phyloP scores from a whole-genome alignment of 257 asterid species.

The Nicotiana tomentosiformis region DNA sequence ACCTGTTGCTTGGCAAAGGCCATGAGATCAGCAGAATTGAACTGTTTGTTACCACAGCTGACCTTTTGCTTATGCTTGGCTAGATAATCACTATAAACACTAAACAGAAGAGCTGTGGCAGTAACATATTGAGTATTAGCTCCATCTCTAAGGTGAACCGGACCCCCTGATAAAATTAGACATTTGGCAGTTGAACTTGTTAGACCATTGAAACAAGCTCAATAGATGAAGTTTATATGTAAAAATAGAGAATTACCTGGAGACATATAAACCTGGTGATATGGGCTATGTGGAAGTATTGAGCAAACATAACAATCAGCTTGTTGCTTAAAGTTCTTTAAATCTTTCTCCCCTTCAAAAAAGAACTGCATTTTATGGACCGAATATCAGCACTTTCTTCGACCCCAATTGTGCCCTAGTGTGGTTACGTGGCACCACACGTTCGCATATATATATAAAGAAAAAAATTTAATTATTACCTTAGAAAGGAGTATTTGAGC shows the following conservation, averaged over 20 bases:
- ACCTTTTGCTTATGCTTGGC: constrained; percentile 36
- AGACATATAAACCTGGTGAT: constrained; percentile 47
- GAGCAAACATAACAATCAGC: constrained; percentile 65
- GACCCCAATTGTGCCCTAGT: background rate
- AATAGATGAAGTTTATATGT: background rate
- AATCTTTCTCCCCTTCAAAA: constrained; percentile 46
- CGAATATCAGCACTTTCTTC: background rate
- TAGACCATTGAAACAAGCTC: background rate
- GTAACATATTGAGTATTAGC: constrained; percentile 80
- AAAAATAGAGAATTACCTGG: constrained; percentile 37
- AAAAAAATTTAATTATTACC: constrained; percentile 17
- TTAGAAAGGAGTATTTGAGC: constrained; percentile 58
- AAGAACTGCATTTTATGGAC: constrained; percentile 24
- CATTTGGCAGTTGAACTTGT: background rate
- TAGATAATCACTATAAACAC: constrained; percentile 20
- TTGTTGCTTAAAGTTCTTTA: constrained; percentile 40
- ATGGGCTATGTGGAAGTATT: constrained; percentile 59
- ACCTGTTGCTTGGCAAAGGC: constrained; percentile 68
- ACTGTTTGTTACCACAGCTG: constrained; percentile 32
- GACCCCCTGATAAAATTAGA: constrained; percentile 37
- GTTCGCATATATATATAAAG: background rate
- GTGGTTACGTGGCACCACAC: background rate
- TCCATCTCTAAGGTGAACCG: constrained; percentile 66
- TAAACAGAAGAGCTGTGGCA: constrained; percentile 49
- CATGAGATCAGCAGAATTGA: constrained; percentile 27